Conservation (phyloP, 257 asterid species). For the Verbena officinalis region DNA sequence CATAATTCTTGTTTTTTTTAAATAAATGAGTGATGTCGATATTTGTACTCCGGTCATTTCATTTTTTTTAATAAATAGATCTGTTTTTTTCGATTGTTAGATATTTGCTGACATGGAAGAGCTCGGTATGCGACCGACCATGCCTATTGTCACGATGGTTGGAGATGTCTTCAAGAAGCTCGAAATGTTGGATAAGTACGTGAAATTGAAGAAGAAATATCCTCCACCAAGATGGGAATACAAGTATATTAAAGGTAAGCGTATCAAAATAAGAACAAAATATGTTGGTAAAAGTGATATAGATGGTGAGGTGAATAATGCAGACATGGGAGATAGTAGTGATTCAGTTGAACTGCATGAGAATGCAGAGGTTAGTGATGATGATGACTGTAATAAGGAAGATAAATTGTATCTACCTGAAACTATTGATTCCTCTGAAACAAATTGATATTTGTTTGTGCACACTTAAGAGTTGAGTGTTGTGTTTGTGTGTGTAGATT, state of each 20-base stretch:
- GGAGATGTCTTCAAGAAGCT: slow-evolving; percentile 78
- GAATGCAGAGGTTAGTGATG: slow-evolving; percentile 32
- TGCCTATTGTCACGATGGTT: slow-evolving; percentile 62
- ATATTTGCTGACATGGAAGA: slow-evolving; percentile 97
- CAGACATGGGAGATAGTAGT: slow-evolving; percentile 32
- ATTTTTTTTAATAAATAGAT: too few species aligned
- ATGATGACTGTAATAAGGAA: slow-evolving; percentile 26
- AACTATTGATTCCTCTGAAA: slow-evolving; percentile 19
- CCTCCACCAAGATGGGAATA: slow-evolving; percentile 90
- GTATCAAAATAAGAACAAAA: slow-evolving; percentile 60
- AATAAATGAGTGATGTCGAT: too few species aligned
- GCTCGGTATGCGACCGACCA: slow-evolving; percentile 76
- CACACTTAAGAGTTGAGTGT: too few species aligned
- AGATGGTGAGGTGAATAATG: slow-evolving; percentile 19
- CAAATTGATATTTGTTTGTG: not conserved
- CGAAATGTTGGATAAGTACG: slow-evolving; percentile 73
- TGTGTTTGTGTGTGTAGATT: too few species aligned
- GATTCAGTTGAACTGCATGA: slow-evolving; percentile 31
- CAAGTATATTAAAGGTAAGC: slow-evolving; percentile 76
- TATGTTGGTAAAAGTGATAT: slow-evolving; percentile 26
- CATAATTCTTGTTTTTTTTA: too few species aligned
- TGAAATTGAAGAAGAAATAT: slow-evolving; percentile 68
- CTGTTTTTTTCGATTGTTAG: slow-evolving; percentile 40
- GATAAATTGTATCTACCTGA: slow-evolving; percentile 26
- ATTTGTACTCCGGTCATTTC: too few species aligned